Conservation (phyloP, 371 early-diverging fungal genomes). For the Mucor circinelloides region DNA sequence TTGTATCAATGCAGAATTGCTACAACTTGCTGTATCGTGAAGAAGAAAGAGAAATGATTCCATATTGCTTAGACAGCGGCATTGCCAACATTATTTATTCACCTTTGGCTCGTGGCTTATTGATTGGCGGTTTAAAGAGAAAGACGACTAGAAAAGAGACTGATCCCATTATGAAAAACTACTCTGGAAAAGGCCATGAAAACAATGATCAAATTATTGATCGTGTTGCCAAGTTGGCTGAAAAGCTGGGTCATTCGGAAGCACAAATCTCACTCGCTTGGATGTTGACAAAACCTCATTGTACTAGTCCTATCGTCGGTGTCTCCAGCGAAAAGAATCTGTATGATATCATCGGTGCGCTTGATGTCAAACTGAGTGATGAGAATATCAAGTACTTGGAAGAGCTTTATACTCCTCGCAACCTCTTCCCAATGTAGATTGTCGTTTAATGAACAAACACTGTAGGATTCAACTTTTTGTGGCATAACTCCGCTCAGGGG, state of each 20-base stretch:
- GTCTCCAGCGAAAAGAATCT: slow-evolving; percentile 31
- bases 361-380: slow-evolving; percentile 34
- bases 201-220: slow-evolving; percentile 15
- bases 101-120: slow-evolving; percentile 36
- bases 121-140: slow-evolving; percentile 14
- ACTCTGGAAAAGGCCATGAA: slow-evolving; percentile 1
- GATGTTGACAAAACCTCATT: slow-evolving; percentile 39
- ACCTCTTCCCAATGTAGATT: slow-evolving; percentile 5
- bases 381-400: slow-evolving; percentile 41
- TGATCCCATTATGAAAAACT: background rate
- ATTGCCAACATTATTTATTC: slow-evolving; percentile 44
- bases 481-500: too few relatives aligned
- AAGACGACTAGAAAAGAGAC: background rate
- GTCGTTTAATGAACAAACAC: too few relatives aligned
- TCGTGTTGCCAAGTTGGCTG: slow-evolving; percentile 18
- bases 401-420: slow-evolving; percentile 27
- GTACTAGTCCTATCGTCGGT: slow-evolving; percentile 50
- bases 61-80: slow-evolving; percentile 39
- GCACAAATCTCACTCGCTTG: slow-evolving; percentile 50
- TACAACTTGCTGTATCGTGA: slow-evolving; percentile 55
- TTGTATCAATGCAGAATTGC: slow-evolving; percentile 42
- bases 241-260: slow-evolving; percentile 10
- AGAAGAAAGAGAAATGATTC: slow-evolving; percentile 58
- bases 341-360: slow-evolving; percentile 33
- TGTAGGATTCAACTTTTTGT: too few relatives aligned